Evolutionary conservation across 176 grass and related monocot species (phyloP).

Genomic region (Cenchrus fungigraminus): DNA sequence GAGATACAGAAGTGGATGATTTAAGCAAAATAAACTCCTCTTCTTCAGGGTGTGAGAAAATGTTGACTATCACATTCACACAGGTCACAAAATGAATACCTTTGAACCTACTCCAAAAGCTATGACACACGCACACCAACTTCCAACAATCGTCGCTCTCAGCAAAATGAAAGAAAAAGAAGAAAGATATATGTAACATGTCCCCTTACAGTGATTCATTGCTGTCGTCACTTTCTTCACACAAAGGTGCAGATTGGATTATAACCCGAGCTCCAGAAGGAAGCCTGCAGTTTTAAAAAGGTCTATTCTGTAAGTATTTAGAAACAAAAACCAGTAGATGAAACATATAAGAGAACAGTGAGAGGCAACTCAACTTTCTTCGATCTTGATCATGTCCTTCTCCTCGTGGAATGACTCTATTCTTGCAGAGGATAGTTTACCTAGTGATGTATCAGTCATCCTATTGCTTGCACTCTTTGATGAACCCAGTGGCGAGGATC

Average conservation of each 20-base stretch:
- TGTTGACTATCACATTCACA: conserved; percentile 52
- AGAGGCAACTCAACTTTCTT: conserved; percentile 93
- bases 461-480: conserved; percentile 77
- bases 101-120: conserved; percentile 43
- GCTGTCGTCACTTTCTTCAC: conserved; percentile 77
- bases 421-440: conserved; percentile 71
- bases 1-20: background rate
- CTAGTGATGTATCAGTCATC: conserved; percentile 60
- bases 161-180: conserved; percentile 32
- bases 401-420: conserved; percentile 79
- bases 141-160: conserved; percentile 30
- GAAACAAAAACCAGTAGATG: conserved; percentile 1
- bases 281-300: conserved; percentile 72
- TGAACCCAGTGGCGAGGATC: conserved; percentile 70
- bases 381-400: conserved; percentile 86
- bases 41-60: conserved; percentile 46
- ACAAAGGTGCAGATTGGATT: conserved; percentile 75
- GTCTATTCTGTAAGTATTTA: conserved; percentile 42
- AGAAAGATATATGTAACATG: conserved; percentile 32
- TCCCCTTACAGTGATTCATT: conserved; percentile 65
- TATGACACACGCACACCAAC: conserved; percentile 29
- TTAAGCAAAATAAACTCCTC: conserved; percentile 25
- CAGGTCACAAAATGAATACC: conserved; percentile 50
- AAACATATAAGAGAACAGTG: conserved; percentile 20
- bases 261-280: conserved; percentile 94